Evolutionary conservation across 805 yeast genomes (phyloP).

Genomic region (Metschnikowia rubicola): DNA sequence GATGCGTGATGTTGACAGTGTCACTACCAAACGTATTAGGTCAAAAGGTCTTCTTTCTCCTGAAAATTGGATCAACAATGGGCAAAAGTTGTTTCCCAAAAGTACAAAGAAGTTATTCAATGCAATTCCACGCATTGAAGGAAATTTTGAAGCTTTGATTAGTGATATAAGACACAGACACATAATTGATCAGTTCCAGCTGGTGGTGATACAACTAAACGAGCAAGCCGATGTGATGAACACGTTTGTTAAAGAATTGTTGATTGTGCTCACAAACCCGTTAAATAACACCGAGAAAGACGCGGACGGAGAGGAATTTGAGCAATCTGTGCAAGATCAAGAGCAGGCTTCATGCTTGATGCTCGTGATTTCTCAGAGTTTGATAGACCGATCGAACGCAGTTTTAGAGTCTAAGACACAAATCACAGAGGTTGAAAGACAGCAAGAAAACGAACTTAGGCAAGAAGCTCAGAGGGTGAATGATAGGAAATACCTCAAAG

Average conservation of each 20-base stretch:
- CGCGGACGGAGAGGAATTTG: constrained; percentile 77
- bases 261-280: constrained; percentile 43
- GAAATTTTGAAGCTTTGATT: constrained; percentile 14
- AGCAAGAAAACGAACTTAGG: constrained; percentile 16
- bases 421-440: constrained; percentile 9
- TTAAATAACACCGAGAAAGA: constrained; percentile 41
- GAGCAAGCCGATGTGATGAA: constrained; percentile 50
- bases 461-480: constrained; percentile 24
- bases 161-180: constrained; percentile 21
- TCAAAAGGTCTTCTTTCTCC: constrained; percentile 17
- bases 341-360: constrained; percentile 61
- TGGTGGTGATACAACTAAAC: constrained; percentile 39
- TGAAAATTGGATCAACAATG: constrained; percentile 26
- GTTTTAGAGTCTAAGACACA: constrained; percentile 5
- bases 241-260: constrained; percentile 46
- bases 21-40: constrained; percentile 24
- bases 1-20: constrained; percentile 30
- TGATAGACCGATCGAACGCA: constrained; percentile 35
- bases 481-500: constrained; percentile 25
- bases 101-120: constrained; percentile 31
- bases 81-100: constrained; percentile 29
- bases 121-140: constrained; percentile 26
- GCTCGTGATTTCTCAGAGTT: constrained; percentile 47
- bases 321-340: constrained; percentile 68
- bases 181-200: constrained; percentile 21